Percentiles rank a stretch among this genome's conserved stretches.
phyloP scores from a whole-genome alignment of 208 protist genomes.

The Trypanosoma conorhini region DNA sequence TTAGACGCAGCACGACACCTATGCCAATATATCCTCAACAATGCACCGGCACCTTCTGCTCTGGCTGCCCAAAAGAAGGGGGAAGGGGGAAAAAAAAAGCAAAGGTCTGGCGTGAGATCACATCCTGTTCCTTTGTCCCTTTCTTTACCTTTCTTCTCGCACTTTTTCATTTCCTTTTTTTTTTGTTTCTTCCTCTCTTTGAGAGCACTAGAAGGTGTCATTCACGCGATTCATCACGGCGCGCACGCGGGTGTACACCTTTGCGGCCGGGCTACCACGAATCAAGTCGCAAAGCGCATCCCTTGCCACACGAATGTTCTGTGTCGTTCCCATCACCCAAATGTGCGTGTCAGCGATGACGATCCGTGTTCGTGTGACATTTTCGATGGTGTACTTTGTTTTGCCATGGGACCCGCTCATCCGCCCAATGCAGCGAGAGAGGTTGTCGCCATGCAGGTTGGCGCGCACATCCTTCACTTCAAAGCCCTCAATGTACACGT shows the following conservation, averaged over 20 bases:
- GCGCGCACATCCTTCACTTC: constrained; percentile 97
- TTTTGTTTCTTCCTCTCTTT: background rate
- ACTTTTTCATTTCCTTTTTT: background rate
- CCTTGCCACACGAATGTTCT: constrained; percentile 97
- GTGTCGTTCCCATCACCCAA: constrained; percentile 98
- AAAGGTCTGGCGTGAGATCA: constrained; percentile 1
- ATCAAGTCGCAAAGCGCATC: constrained; percentile 98
- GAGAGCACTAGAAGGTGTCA: constrained; percentile 88
- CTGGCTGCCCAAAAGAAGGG: constrained; percentile 15
- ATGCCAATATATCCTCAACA: constrained; percentile 37
- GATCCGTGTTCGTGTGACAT: constrained; percentile 99
- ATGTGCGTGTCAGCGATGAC: constrained; percentile 99
- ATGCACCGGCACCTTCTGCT: constrained; percentile 14
- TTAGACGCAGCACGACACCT: constrained; percentile 25
- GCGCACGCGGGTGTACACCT: constrained; percentile 97
- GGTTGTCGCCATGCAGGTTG: constrained; percentile 91
- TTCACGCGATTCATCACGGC: constrained; percentile 95
- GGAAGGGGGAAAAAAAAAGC: constrained; percentile 4
- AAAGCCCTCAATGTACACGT: constrained; percentile 99
- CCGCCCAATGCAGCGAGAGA: constrained; percentile 98
- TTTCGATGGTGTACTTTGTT: constrained; percentile 99
- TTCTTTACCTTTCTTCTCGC: background rate
- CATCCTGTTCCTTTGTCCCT: constrained; percentile 14
- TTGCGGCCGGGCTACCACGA: constrained; percentile 94
- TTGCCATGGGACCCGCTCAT: constrained; percentile 99